phyloP scores from a whole-genome alignment of 1,284 basidiomycete species.

The Grifola frondosa region DNA sequence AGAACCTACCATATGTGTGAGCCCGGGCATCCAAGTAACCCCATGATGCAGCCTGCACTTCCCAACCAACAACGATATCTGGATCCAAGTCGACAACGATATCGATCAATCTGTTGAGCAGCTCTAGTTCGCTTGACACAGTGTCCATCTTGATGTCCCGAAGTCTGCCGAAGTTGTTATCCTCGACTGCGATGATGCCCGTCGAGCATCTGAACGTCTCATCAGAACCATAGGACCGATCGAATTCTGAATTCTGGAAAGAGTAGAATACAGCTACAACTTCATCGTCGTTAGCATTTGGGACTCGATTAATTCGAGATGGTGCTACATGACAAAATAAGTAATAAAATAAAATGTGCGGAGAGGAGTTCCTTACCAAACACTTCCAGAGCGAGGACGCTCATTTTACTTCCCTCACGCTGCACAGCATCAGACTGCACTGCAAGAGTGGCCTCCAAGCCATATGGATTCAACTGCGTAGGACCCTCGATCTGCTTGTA shows the following conservation, averaged over 20 bases:
- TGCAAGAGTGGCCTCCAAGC: slow-evolving; percentile 59
- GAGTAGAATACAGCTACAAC: slow-evolving; percentile 75
- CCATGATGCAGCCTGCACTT: slow-evolving; percentile 88
- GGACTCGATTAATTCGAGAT: slow-evolving; percentile 61
- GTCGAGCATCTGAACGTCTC: slow-evolving; percentile 40
- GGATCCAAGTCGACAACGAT: slow-evolving; percentile 81
- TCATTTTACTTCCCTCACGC: slow-evolving; percentile 77
- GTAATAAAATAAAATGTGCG: neutral
- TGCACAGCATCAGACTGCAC: slow-evolving; percentile 39
- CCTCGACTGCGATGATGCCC: slow-evolving; percentile 63
- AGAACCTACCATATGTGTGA: slow-evolving; percentile 53
- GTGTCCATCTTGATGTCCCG: slow-evolving; percentile 51
- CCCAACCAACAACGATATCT: slow-evolving; percentile 92
- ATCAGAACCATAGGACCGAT: slow-evolving; percentile 30
- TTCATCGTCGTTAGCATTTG: slow-evolving; percentile 72
- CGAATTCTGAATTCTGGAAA: slow-evolving; percentile 54
- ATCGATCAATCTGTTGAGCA: slow-evolving; percentile 82
- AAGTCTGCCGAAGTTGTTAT: slow-evolving; percentile 37
- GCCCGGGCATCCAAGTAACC: slow-evolving; percentile 84
- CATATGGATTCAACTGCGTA: slow-evolving; percentile 74
- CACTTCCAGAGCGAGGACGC: slow-evolving; percentile 79
- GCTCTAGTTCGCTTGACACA: slow-evolving; percentile 75
- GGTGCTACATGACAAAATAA: slow-evolving; percentile 45
- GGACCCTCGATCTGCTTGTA: slow-evolving; percentile 67
- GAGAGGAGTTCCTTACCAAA: slow-evolving; percentile 56